phyloP scores from a whole-genome alignment of 2,329 filamentous ascomycete genomes.

The Fusarium protoensiforme region DNA sequence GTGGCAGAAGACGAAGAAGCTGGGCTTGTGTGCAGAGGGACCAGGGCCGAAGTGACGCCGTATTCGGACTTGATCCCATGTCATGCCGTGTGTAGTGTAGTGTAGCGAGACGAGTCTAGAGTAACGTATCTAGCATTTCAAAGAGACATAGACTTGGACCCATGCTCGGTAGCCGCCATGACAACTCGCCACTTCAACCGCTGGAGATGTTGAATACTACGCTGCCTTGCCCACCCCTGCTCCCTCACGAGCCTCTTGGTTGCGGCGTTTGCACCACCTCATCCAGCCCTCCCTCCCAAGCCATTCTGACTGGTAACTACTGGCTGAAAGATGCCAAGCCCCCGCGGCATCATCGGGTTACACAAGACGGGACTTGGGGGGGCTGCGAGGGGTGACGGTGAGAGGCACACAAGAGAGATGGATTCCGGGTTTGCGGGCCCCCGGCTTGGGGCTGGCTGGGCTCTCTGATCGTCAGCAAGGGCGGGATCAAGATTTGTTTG shows the following conservation, averaged over 20 bases:
- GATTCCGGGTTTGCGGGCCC: neutral
- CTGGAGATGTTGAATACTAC: neutral
- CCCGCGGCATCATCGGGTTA: constrained; percentile 19
- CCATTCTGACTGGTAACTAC: neutral
- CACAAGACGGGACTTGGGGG: constrained; percentile 30
- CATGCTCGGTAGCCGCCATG: neutral
- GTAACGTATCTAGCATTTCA: constrained; percentile 16
- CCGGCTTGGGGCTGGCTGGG: constrained; percentile 11
- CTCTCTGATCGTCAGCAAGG: neutral
- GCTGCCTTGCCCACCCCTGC: neutral
- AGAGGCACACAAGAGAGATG: constrained; percentile 12
- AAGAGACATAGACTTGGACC: constrained; percentile 4
- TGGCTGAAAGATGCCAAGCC: neutral
- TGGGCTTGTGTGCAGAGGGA: neutral
- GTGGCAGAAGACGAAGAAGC: neutral
- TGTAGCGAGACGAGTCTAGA: constrained; percentile 18
- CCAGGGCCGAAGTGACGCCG: constrained; percentile 36
- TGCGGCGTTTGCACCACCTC: neutral
- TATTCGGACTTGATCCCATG: constrained; percentile 29
- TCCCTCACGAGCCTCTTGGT: neutral
- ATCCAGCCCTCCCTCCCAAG: neutral
- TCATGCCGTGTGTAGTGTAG: constrained; percentile 2
- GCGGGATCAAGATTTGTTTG: constrained; percentile 14
- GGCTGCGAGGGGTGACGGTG: constrained; percentile 26
- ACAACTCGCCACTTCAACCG: neutral